These are phyloP conservation scores for Solanum rostratum DNA, from an alignment of 257 asterid genomes.

Conservation along the genomic window DNA sequence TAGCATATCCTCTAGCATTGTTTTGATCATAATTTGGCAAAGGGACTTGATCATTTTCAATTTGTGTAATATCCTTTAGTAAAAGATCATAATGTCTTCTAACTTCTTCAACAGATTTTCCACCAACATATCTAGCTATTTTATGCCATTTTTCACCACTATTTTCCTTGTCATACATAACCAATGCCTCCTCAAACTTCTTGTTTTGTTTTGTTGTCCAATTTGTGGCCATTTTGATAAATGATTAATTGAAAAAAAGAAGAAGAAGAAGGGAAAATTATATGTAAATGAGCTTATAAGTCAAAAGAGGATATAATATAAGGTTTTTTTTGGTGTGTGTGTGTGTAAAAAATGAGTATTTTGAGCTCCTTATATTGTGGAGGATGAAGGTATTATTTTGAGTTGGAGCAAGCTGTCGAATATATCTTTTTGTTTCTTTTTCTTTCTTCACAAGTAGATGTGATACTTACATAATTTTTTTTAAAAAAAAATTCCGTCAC, in stretches of 20 bases:
- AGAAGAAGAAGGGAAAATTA: neutral
- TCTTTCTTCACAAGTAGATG: neutral
- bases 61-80: conserved; percentile 22
- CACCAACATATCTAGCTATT: conserved; percentile 31
- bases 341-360: neutral
- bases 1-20: conserved; percentile 14
- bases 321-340: conserved; percentile 9
- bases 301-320: neutral
- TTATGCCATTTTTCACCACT: conserved; percentile 29
- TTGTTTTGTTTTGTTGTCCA: conserved; percentile 44
- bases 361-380: neutral
- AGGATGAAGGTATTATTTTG: conserved; percentile 10
- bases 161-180: conserved; percentile 26
- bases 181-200: conserved; percentile 42
- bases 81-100: conserved; percentile 29
- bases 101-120: conserved; percentile 34
- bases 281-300: neutral
- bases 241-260: neutral
- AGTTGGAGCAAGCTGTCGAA: conserved; percentile 33
- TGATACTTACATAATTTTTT: neutral
- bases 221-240: conserved; percentile 31
- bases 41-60: conserved; percentile 23
- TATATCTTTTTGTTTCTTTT: neutral
- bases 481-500: too few species aligned
- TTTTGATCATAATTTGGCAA: conserved; percentile 16